A percentile compares a stretch with the other conserved stretches of the same genome.
Conservation (phyloP, 345 rosid genomes). For the Eucalyptus marginata region DNA sequence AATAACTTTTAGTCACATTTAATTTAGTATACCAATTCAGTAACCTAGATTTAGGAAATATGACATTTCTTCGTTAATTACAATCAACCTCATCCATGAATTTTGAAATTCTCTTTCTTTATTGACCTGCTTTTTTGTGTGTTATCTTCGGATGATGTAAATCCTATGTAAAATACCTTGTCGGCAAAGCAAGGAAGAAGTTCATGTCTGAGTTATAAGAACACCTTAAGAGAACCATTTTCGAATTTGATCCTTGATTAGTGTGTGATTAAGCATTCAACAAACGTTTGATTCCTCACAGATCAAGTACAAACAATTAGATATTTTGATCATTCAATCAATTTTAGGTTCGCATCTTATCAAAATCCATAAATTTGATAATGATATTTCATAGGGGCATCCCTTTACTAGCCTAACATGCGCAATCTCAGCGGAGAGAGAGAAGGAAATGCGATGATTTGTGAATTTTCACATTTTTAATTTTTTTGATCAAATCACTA, state of each 20-base stretch:
- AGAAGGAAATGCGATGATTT: not conserved
- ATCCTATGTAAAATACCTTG: too few species aligned
- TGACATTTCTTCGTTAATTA: not conserved
- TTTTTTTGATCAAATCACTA: too few species aligned
- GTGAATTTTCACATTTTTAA: too few species aligned
- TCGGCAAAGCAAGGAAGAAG: not conserved
- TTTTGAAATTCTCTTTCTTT: not conserved
- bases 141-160: too few species aligned
- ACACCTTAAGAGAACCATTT: not conserved
- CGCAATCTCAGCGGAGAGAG: constrained; percentile 68
- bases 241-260: not conserved
- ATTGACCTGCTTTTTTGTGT: too few species aligned
- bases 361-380: constrained; percentile 6
- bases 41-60: not conserved
- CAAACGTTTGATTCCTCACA: not conserved
- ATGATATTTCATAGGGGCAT: not conserved
- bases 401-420: not conserved
- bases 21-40: constrained; percentile 11
- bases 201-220: not conserved
- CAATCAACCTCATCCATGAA: too few species aligned
- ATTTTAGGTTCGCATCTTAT: not conserved
- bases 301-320: not conserved
- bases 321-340: not conserved
- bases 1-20: constrained; percentile 28
- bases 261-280: not conserved